These are phyloP conservation scores for Agaricus sinodeliciosus DNA, from an alignment of 768 basidiomycete species.

Conservation along the genomic window DNA sequence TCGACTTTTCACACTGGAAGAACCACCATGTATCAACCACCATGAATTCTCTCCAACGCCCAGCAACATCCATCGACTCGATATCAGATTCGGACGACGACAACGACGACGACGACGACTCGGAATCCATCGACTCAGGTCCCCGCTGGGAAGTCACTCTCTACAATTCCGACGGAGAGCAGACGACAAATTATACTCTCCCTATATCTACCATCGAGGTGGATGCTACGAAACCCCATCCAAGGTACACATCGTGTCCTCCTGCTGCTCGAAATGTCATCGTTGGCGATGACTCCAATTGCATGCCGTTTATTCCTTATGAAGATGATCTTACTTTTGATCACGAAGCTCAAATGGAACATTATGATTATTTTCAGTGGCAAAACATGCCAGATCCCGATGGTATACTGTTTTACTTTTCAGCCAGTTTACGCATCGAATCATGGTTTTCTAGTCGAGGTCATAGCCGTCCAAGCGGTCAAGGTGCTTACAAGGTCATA, in stretches of 20 bases:
- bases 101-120: too few relatives aligned
- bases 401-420: constrained; percentile 18
- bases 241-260: constrained; percentile 52
- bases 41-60: neutral
- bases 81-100: neutral
- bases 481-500: constrained; percentile 33
- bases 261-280: constrained; percentile 40
- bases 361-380: constrained; percentile 48
- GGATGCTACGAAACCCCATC: constrained; percentile 14
- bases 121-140: too few relatives aligned
- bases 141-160: neutral
- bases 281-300: constrained; percentile 50
- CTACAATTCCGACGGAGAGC: neutral
- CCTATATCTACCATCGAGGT: neutral
- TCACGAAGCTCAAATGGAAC: constrained; percentile 26
- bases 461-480: constrained; percentile 42
- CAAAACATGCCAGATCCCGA: constrained; percentile 30
- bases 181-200: neutral
- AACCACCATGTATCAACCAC: neutral
- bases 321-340: constrained; percentile 55
- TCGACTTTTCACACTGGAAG: neutral
- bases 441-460: constrained; percentile 30
- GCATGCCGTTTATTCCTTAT: constrained; percentile 56
- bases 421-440: neutral
- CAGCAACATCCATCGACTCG: neutral